Conservation (phyloP, 352 stramenopile genomes). For the Pythium guiyangense region DNA sequence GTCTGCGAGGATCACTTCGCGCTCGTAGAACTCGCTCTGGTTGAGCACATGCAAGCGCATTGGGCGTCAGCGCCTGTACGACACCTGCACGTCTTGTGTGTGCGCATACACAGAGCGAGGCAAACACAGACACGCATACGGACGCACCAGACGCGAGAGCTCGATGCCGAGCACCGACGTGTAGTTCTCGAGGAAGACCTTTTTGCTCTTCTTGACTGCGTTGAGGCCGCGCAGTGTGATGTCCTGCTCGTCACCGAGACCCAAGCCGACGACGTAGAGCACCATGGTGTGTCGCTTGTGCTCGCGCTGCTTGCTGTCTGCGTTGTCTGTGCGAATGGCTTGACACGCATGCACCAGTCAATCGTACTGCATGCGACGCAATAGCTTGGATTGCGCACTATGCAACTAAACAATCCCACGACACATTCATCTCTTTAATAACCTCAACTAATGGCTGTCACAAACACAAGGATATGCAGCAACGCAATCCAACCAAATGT, state of each 20-base stretch:
- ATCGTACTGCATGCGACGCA: neutral
- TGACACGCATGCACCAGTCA: neutral
- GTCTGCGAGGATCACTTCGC: conserved; percentile 87
- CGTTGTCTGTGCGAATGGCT: neutral
- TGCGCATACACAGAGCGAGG: neutral
- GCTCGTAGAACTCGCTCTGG: conserved; percentile 93
- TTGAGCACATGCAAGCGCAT: neutral
- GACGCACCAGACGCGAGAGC: conserved; percentile 71
- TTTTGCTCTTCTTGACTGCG: conserved; percentile 92
- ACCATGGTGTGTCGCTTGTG: no score
- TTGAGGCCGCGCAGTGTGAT: conserved; percentile 97
- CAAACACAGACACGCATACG: neutral
- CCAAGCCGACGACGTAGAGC: conserved; percentile 97
- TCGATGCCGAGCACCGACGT: conserved; percentile 95
- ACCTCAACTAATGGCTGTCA: no score
- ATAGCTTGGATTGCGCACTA: neutral
- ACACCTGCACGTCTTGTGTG: neutral
- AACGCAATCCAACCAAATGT: no score
- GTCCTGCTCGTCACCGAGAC: conserved; percentile 97
- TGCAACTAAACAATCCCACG: neutral
- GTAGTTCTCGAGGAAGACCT: conserved; percentile 98
- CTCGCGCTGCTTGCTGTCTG: no score
- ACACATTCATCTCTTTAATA: no score
- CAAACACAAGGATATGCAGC: no score
- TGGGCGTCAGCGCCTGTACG: neutral